phyloP scores from a whole-genome alignment of 495 filamentous ascomycete species.

The Extremus antarcticus region DNA sequence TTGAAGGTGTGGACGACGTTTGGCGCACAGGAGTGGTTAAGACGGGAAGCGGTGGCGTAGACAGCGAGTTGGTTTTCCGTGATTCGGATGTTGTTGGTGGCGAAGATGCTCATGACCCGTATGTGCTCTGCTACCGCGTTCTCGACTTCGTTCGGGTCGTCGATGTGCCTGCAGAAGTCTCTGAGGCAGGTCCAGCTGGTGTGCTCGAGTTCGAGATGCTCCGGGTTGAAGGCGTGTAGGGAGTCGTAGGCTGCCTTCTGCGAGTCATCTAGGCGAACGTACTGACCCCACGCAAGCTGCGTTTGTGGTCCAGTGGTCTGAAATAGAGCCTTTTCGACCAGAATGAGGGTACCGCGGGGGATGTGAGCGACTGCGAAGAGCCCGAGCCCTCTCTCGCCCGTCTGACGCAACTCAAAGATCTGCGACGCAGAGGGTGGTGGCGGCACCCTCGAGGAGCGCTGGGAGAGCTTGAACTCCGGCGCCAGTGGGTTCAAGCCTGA shows the following conservation, averaged over 20 bases:
- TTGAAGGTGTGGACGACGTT: constrained; percentile 20
- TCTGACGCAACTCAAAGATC: constrained; percentile 8
- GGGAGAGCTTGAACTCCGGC: not conserved
- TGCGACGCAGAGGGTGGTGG: not conserved
- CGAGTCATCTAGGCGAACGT: constrained; percentile 8
- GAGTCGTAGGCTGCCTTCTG: constrained; percentile 14
- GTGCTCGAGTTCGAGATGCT: constrained; percentile 13
- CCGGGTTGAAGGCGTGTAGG: constrained; percentile 18
- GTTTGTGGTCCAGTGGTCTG: not conserved
- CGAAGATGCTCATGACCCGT: constrained; percentile 17
- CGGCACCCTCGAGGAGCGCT: not conserved
- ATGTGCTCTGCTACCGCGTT: constrained; percentile 14
- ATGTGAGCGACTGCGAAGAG: constrained; percentile 15
- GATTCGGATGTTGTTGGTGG: constrained; percentile 11
- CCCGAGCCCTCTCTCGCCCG: constrained; percentile 10
- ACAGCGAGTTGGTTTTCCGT: constrained; percentile 1
- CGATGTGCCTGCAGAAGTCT: constrained; percentile 5
- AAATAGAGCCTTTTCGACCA: constrained; percentile 16
- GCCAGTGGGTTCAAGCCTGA: not conserved
- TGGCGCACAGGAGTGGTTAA: constrained; percentile 27
- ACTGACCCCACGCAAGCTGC: constrained; percentile 6
- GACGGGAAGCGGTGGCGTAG: constrained; percentile 14
- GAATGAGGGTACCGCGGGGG: constrained; percentile 18
- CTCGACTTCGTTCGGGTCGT: constrained; percentile 14
- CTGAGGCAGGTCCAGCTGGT: constrained; percentile 11